phyloP scores from a whole-genome alignment of 306 rosid species.

The Gleditsia sinensis region DNA sequence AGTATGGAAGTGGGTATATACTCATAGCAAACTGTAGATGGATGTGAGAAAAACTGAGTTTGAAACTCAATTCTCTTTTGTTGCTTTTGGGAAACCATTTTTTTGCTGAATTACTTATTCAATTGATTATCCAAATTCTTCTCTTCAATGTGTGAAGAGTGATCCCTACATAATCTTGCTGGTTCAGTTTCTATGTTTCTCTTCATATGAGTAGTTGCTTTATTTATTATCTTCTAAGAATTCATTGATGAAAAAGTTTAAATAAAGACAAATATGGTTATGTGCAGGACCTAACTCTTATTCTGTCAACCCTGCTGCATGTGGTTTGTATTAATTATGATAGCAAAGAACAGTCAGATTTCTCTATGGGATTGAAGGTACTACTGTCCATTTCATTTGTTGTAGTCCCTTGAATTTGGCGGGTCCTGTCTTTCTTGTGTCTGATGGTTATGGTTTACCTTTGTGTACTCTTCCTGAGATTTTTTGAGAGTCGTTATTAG shows the following conservation, averaged over 20 bases:
- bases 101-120: background rate
- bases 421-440: background rate
- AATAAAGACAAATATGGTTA: background rate
- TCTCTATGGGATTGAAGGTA: slow-evolving; percentile 88
- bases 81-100: background rate
- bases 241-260: slow-evolving; percentile 8
- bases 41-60: no score
- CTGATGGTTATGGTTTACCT: slow-evolving; percentile 7
- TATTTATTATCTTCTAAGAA: slow-evolving; percentile 22
- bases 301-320: slow-evolving; percentile 76
- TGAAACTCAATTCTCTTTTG: no score
- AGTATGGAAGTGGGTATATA: no score
- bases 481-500: background rate
- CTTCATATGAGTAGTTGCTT: slow-evolving; percentile 13
- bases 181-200: background rate
- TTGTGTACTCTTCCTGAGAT: slow-evolving; percentile 24
- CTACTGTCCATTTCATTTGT: slow-evolving; percentile 22
- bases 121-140: background rate
- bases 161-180: background rate
- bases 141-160: background rate
- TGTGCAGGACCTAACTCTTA: slow-evolving; percentile 78
- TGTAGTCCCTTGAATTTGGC: slow-evolving; percentile 37
- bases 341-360: slow-evolving; percentile 76
- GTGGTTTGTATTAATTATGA: slow-evolving; percentile 76
- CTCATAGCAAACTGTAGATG: no score